These are phyloP conservation scores for Kwoniella dejecticola DNA, from an alignment of 768 basidiomycete genomes.

Conservation along the genomic window DNA sequence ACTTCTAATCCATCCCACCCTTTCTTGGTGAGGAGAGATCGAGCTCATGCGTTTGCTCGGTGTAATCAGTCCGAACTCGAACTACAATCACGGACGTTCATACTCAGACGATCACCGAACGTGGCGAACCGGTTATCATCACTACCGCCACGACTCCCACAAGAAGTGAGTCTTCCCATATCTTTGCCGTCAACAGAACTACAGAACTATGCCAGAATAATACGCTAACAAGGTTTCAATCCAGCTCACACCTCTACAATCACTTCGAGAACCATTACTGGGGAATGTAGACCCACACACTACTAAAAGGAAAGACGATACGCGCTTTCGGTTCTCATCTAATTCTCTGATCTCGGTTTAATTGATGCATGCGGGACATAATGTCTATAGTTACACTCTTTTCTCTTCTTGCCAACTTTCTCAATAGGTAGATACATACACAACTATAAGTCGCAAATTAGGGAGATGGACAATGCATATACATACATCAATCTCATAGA, in stretches of 20 bases:
- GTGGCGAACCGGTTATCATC: conserved; percentile 6
- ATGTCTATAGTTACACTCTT: background rate
- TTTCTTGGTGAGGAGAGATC: no score
- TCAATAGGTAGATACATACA: background rate
- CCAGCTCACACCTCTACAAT: conserved; percentile 12
- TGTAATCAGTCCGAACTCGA: no score
- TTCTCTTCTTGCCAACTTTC: background rate
- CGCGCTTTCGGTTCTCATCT: background rate
- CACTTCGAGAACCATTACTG: conserved; percentile 16
- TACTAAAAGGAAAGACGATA: no score
- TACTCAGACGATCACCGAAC: conserved; percentile 7
- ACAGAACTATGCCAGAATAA: no score
- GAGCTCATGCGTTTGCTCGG: background rate
- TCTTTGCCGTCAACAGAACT: no score
- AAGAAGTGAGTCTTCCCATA: conserved; percentile 5
- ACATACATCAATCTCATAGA: no score
- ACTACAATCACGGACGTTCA: conserved; percentile 12
- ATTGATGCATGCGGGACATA: background rate
- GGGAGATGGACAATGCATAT: background rate
- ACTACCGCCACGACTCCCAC: conserved; percentile 12
- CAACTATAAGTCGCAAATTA: background rate
- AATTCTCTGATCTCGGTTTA: background rate
- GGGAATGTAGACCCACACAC: conserved; percentile 7
- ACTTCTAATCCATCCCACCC: background rate
- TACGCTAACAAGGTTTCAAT: background rate